phyloP scores from a whole-genome alignment of 2,329 filamentous ascomycete genomes.

The Botrytis cinerea region DNA sequence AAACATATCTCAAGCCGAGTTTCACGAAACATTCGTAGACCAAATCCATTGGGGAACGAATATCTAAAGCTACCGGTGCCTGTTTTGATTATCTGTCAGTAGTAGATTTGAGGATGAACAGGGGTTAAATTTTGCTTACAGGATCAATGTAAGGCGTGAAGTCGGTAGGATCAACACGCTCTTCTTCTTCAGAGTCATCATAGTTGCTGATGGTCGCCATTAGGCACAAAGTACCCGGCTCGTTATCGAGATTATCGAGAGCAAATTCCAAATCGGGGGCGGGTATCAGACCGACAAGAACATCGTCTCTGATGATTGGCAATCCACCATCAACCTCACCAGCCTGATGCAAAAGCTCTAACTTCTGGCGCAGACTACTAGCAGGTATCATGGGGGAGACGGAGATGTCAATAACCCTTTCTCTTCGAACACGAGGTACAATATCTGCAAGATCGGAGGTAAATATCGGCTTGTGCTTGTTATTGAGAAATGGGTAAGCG shows the following conservation, averaged over 20 bases:
- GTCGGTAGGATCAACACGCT: slow-evolving; percentile 68
- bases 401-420: slow-evolving; percentile 86
- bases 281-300: slow-evolving; percentile 88
- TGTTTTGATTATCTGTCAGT: slow-evolving; percentile 38
- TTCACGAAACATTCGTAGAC: slow-evolving; percentile 98
- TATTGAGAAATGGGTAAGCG: slow-evolving; percentile 95
- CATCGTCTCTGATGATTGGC: slow-evolving; percentile 75
- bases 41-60: slow-evolving; percentile 86
- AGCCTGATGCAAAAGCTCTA: slow-evolving; percentile 77
- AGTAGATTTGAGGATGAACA: slow-evolving; percentile 11
- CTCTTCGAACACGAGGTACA: slow-evolving; percentile 70
- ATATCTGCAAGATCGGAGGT: slow-evolving; percentile 88
- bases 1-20: slow-evolving; percentile 87
- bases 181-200: slow-evolving; percentile 63
- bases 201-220: slow-evolving; percentile 71
- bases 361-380: slow-evolving; percentile 72
- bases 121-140: slow-evolving; percentile 48
- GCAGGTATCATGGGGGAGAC: slow-evolving; percentile 79
- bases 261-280: slow-evolving; percentile 93
- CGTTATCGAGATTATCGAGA: slow-evolving; percentile 78
- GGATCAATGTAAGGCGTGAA: slow-evolving; percentile 92
- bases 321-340: slow-evolving; percentile 92
- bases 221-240: slow-evolving; percentile 72
- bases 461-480: slow-evolving; percentile 89
- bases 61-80: slow-evolving; percentile 85